phyloP scores from a whole-genome alignment of 768 basidiomycete species.

The Rhizopogon vinicolor region DNA sequence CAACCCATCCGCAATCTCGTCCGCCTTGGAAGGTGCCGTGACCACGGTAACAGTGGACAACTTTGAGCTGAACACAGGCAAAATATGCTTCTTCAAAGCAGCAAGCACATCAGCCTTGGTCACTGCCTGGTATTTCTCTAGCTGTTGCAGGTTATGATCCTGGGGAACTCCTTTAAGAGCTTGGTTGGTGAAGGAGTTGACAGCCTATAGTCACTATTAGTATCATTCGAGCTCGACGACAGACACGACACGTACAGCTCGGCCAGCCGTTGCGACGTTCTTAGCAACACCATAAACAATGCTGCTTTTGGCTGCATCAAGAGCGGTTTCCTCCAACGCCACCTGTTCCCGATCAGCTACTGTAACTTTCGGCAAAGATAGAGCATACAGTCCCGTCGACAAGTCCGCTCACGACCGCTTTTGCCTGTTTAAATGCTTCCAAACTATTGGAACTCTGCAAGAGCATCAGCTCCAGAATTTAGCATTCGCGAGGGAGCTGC shows the following conservation, averaged over 20 bases:
- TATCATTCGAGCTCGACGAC: background rate
- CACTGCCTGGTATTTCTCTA: constrained; percentile 76
- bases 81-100: constrained; percentile 66
- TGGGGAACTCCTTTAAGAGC: constrained; percentile 81
- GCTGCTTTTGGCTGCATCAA: constrained; percentile 90
- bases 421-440: constrained; percentile 77
- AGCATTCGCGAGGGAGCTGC: constrained; percentile 16
- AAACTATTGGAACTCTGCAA: constrained; percentile 73
- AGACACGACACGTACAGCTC: constrained; percentile 64
- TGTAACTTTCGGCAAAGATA: background rate
- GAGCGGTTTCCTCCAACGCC: constrained; percentile 67
- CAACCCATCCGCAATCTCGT: constrained; percentile 64
- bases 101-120: constrained; percentile 72
- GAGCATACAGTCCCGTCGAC: constrained; percentile 73
- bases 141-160: constrained; percentile 68
- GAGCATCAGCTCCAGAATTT: constrained; percentile 3
- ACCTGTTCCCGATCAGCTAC: constrained; percentile 44
- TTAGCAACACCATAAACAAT: constrained; percentile 83
- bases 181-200: constrained; percentile 84
- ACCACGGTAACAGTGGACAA: constrained; percentile 79
- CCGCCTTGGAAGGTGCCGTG: constrained; percentile 76
- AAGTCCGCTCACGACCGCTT: constrained; percentile 71
- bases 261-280: constrained; percentile 77
- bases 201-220: constrained; percentile 45
- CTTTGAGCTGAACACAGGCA: constrained; percentile 78